phyloP scores from a whole-genome alignment of 2,329 filamentous ascomycete genomes.

The Stagonosporopsis vannaccii region DNA sequence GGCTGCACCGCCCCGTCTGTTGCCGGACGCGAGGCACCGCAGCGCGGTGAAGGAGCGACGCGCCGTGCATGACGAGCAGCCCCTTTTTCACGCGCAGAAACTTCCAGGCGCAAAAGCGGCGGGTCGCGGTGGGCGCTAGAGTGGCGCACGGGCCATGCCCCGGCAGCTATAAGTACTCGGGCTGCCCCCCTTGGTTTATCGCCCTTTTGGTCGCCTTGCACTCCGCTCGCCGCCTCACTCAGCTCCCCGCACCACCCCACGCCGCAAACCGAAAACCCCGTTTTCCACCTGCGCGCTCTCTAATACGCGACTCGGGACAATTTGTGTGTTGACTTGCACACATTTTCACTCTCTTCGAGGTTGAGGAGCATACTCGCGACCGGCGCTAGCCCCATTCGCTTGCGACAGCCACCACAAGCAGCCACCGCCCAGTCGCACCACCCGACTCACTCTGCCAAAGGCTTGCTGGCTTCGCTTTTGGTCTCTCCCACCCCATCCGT shows the following conservation, averaged over 20 bases:
- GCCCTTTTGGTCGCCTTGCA: slow-evolving; percentile 40
- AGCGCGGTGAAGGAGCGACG: slow-evolving; percentile 22
- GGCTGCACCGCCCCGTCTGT: slow-evolving; percentile 6
- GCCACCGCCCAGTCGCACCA: slow-evolving; percentile 36
- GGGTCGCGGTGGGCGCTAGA: slow-evolving; percentile 20
- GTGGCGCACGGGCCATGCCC: slow-evolving; percentile 14
- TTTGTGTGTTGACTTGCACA: slow-evolving; percentile 35
- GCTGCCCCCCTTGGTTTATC: slow-evolving; percentile 33
- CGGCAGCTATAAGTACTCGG: slow-evolving; percentile 34
- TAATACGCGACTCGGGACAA: slow-evolving; percentile 37
- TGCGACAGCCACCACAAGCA: slow-evolving; percentile 37
- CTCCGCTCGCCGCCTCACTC: slow-evolving; percentile 37
- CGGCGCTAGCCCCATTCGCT: slow-evolving; percentile 42
- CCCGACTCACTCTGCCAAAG: slow-evolving; percentile 42
- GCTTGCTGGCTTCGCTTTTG: slow-evolving; percentile 55
- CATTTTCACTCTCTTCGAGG: slow-evolving; percentile 42
- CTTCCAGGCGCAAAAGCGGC: slow-evolving; percentile 39
- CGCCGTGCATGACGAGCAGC: slow-evolving; percentile 31
- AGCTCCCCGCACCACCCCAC: slow-evolving; percentile 33
- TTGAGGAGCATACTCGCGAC: slow-evolving; percentile 34
- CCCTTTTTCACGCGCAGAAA: slow-evolving; percentile 37
- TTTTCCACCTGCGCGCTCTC: slow-evolving; percentile 41
- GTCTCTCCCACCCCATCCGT: slow-evolving; percentile 33
- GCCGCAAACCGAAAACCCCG: slow-evolving; percentile 37
- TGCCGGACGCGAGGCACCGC: slow-evolving; percentile 22